These are phyloP conservation scores for Stellera chamaejasme DNA, from an alignment of 345 rosid species.

Conservation along the genomic window DNA sequence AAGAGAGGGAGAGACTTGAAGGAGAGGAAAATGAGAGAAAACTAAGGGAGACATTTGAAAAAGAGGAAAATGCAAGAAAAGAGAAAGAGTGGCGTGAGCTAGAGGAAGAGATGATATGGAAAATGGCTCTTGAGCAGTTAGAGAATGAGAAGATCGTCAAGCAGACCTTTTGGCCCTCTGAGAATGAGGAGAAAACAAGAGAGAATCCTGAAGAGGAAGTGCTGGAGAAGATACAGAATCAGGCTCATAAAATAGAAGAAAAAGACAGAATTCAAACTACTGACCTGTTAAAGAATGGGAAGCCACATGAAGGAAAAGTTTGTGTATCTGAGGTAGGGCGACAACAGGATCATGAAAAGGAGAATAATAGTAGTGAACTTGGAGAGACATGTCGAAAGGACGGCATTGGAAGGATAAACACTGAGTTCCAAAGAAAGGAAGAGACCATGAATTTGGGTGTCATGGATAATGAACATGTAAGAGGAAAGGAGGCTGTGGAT, in stretches of 20 bases:
- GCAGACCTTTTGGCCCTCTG: conserved; percentile 30
- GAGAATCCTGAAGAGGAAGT: conserved; percentile 25
- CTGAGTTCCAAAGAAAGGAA: conserved; percentile 25
- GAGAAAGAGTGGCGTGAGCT: conserved; percentile 27
- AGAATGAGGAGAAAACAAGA: conserved; percentile 22
- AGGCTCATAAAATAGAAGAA: conserved; percentile 41
- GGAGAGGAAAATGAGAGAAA: conserved; percentile 30
- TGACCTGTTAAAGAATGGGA: conserved; percentile 32
- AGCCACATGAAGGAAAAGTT: conserved; percentile 17
- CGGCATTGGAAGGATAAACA: conserved; percentile 15
- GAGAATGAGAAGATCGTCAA: conserved; percentile 36
- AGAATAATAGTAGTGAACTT: conserved; percentile 8
- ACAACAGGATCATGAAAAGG: conserved; percentile 20
- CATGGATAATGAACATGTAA: conserved; percentile 23
- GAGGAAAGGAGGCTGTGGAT: conserved; percentile 21
- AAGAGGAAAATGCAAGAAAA: conserved; percentile 33
- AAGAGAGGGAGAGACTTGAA: conserved; percentile 19
- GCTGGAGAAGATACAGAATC: conserved; percentile 24
- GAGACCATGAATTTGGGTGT: conserved; percentile 14
- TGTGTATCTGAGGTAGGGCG: conserved; percentile 28
- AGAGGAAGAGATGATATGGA: conserved; percentile 40
- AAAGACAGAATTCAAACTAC: conserved; percentile 28
- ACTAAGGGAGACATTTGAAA: conserved; percentile 26
- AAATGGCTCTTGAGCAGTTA: conserved; percentile 32
- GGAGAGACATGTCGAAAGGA: conserved; percentile 16